Percentiles rank a stretch among this genome's conserved stretches.
phyloP scores from a whole-genome alignment of 1,284 basidiomycete species.

The Anthracocystis panici-leucophaei region DNA sequence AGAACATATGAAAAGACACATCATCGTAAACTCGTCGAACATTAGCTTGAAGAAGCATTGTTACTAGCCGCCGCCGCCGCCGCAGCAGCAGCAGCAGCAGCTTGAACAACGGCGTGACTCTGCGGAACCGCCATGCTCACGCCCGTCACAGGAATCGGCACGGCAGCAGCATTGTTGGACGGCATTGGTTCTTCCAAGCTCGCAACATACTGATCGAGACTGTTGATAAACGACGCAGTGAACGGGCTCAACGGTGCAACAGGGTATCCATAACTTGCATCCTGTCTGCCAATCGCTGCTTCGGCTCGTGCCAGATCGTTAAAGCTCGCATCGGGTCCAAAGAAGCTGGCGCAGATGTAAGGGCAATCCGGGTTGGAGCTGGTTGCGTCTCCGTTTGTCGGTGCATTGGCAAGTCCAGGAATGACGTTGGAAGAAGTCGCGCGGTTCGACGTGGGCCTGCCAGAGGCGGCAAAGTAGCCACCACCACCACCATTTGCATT shows the following conservation, averaged over 20 bases:
- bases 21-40: too few relatives aligned
- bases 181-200: slow-evolving; percentile 47
- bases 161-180: slow-evolving; percentile 11
- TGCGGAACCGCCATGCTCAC: slow-evolving; percentile 21
- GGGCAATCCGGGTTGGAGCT: slow-evolving; percentile 35
- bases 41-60: background rate
- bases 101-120: slow-evolving; percentile 31
- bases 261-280: slow-evolving; percentile 39
- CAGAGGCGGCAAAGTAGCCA: slow-evolving; percentile 13
- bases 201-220: slow-evolving; percentile 49
- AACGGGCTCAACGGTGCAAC: slow-evolving; percentile 45
- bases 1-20: too few relatives aligned
- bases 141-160: slow-evolving; percentile 19
- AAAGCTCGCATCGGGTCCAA: slow-evolving; percentile 45
- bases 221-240: slow-evolving; percentile 46
- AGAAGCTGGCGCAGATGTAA: slow-evolving; percentile 41
- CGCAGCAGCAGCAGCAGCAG: too few relatives aligned
- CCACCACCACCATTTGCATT: slow-evolving; percentile 2
- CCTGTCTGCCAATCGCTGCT: slow-evolving; percentile 44
- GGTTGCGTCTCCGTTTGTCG: slow-evolving; percentile 12
- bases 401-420: slow-evolving; percentile 13
- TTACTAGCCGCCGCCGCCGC: background rate
- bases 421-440: slow-evolving; percentile 3
- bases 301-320: slow-evolving; percentile 44
- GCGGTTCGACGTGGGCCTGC: slow-evolving; percentile 9